These are phyloP conservation scores for Staphylotrichum tortipilum DNA, from an alignment of 495 filamentous ascomycete species.

Conservation along the genomic window DNA sequence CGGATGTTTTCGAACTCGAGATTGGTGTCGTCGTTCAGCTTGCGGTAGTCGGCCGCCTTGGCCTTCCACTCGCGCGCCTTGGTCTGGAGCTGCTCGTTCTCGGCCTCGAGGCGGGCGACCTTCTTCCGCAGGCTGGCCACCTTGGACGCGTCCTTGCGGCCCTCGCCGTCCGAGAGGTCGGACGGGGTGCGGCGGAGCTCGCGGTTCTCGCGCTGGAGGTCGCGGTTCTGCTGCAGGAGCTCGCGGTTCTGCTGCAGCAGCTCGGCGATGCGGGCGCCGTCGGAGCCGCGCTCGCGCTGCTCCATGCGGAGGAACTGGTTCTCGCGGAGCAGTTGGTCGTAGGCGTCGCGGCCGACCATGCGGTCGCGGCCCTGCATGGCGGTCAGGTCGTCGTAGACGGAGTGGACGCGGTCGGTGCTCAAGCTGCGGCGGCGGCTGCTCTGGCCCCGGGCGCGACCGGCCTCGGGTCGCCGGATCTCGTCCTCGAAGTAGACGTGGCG, in stretches of 20 bases:
- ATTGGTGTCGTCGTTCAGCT: constrained; percentile 15
- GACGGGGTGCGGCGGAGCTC: constrained; percentile 20
- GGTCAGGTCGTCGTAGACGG: constrained; percentile 13
- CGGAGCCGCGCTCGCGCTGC: constrained; percentile 12
- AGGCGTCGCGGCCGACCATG: constrained; percentile 2
- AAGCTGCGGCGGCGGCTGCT: constrained; percentile 7
- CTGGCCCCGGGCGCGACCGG: constrained; percentile 1
- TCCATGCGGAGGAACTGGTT: constrained; percentile 19
- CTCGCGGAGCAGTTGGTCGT: constrained; percentile 15
- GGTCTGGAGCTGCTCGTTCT: constrained; percentile 6
- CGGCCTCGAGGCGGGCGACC: constrained; percentile 13
- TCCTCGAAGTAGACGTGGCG: constrained; percentile 19
- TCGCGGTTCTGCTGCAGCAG: constrained; percentile 8
- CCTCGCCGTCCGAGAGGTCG: constrained; percentile 12
- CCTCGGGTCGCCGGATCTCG: background rate
- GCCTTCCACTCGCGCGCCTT: constrained; percentile 3
- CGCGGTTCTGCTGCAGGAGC: constrained; percentile 6
- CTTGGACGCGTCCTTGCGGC: constrained; percentile 10
- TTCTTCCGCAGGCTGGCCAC: constrained; percentile 13
- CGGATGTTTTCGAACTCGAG: constrained; percentile 3
- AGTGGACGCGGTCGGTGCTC: constrained; percentile 17
- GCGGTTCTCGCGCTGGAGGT: constrained; percentile 17
- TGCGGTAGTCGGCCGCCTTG: constrained; percentile 7
- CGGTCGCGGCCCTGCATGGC: constrained; percentile 18
- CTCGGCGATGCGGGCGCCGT: background rate